Evolutionary conservation across 148 eudicot species (phyloP).

Genomic region (Silene latifolia): DNA sequence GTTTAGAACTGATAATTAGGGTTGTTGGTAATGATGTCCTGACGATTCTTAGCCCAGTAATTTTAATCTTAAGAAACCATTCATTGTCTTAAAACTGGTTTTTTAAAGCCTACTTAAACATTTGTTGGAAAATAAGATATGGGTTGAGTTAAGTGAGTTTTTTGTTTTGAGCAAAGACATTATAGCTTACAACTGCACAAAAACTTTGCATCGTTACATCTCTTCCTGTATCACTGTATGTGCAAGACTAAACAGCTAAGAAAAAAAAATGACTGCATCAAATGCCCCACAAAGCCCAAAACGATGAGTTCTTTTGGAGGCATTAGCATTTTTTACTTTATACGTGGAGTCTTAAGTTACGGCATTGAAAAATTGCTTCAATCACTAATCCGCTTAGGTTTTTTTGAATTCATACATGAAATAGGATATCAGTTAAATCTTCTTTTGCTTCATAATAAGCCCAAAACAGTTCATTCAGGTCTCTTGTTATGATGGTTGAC

Average conservation of each 20-base stretch:
- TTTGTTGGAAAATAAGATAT: too few relatives aligned
- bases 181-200: not conserved
- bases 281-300: conserved; percentile 21
- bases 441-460: conserved; percentile 13
- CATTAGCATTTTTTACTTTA: not conserved
- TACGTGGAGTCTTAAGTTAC: conserved; percentile 1
- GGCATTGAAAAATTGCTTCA: not conserved
- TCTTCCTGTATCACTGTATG: not conserved
- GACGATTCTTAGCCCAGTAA: too few relatives aligned
- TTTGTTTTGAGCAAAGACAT: not conserved
- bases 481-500: too few relatives aligned
- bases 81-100: too few relatives aligned
- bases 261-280: conserved; percentile 22
- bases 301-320: conserved; percentile 16
- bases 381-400: not conserved
- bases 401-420: not conserved
- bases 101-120: too few relatives aligned
- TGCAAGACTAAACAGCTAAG: conserved; percentile 34
- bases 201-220: conserved; percentile 1
- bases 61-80: too few relatives aligned
- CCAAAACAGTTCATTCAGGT: conserved; percentile 4
- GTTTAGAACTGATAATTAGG: too few relatives aligned
- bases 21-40: too few relatives aligned
- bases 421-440: not conserved
- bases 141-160: too few relatives aligned